Conservation (phyloP, 345 rosid species). For the Odontarrhena argentea region DNA sequence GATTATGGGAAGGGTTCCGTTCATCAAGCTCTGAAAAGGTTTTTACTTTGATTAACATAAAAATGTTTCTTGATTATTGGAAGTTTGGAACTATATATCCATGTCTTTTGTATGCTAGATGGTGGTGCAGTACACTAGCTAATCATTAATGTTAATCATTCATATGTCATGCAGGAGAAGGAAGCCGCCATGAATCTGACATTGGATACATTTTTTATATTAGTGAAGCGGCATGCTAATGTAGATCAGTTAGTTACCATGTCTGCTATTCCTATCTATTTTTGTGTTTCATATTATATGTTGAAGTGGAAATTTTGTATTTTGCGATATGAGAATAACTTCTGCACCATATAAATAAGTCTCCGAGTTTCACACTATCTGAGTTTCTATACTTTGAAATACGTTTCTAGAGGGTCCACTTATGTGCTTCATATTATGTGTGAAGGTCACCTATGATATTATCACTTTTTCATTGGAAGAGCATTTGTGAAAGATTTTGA, state of each 20-base stretch:
- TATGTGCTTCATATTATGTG: constrained; percentile 14
- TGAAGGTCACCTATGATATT: constrained; percentile 27
- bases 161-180: constrained; percentile 81
- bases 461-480: constrained; percentile 91
- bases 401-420: constrained; percentile 14
- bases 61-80: neutral
- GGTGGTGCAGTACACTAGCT: neutral
- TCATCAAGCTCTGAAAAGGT: constrained; percentile 98
- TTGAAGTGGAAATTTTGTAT: constrained; percentile 20
- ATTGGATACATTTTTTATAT: constrained; percentile 94
- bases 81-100: constrained; percentile 8
- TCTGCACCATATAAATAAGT: constrained; percentile 7
- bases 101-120: constrained; percentile 10
- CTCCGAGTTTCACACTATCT: constrained; percentile 22
- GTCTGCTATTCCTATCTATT: constrained; percentile 49
- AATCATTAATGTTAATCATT: constrained; percentile 35
- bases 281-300: constrained; percentile 18
- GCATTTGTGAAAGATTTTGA: constrained; percentile 98
- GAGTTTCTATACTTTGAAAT: neutral
- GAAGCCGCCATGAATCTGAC: constrained; percentile 91
- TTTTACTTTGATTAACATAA: constrained; percentile 17
- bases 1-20: constrained; percentile 98
- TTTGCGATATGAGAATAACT: constrained; percentile 8
- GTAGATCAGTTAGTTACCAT: constrained; percentile 93
- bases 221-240: constrained; percentile 92